A percentile compares a stretch with the other conserved stretches of the same genome.
Conservation (phyloP, 805 yeast genomes). For the Metschnikowia vanudenii region DNA sequence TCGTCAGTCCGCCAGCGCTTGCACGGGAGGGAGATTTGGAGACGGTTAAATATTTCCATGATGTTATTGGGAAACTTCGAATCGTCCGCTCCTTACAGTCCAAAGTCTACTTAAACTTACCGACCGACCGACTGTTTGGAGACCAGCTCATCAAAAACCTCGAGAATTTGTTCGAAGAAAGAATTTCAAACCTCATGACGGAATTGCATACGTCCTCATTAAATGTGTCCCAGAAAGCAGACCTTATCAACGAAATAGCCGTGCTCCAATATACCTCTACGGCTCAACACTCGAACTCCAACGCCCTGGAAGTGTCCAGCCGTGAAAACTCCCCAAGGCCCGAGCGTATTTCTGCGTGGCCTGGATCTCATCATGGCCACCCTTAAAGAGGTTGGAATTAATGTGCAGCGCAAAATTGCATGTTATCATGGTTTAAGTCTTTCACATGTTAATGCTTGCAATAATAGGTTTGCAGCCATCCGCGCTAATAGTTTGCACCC, state of each 20-base stretch:
- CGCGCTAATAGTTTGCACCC: conserved; percentile 7
- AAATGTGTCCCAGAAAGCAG: conserved; percentile 21
- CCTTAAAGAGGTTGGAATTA: conserved; percentile 31
- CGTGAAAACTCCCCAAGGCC: conserved; percentile 34
- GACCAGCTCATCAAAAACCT: conserved; percentile 37
- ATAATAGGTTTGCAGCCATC: not conserved
- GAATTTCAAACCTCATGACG: conserved; percentile 18
- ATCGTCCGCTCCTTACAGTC: conserved; percentile 44
- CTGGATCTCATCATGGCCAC: conserved; percentile 67
- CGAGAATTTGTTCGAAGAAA: conserved; percentile 33
- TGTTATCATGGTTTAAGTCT: no score
- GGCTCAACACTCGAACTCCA: conserved; percentile 16
- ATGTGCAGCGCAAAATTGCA: no score
- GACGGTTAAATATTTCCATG: conserved; percentile 18
- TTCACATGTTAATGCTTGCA: no score
- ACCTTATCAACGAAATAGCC: conserved; percentile 12
- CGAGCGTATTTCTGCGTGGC: conserved; percentile 55
- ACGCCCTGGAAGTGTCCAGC: conserved; percentile 21
- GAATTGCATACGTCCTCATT: conserved; percentile 18
- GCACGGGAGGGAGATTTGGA: conserved; percentile 16
- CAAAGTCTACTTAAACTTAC: conserved; percentile 44
- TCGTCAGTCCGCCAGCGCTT: conserved; percentile 48
- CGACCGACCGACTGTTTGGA: conserved; percentile 55
- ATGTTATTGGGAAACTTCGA: conserved; percentile 37
- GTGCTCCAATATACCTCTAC: conserved; percentile 15